Conservation (phyloP, 179 eudicot genomes). For the Beta corolliflora region DNA sequence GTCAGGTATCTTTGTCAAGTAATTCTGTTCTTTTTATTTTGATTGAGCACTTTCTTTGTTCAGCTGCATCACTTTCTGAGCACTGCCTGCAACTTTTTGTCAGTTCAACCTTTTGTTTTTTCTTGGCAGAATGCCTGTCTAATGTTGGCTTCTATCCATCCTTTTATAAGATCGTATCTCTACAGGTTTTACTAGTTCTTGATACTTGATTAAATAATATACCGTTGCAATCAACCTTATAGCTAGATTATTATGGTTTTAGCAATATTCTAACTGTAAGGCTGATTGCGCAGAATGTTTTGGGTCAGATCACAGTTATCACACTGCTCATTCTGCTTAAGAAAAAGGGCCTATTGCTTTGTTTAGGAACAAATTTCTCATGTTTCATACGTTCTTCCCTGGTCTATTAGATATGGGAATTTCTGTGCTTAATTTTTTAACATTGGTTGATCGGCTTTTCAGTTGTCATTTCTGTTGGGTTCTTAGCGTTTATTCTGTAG, state of each 20-base stretch:
- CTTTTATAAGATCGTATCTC: neutral
- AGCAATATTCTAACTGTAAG: neutral
- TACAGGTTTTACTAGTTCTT: neutral
- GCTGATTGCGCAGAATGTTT: neutral
- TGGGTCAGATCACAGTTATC: neutral
- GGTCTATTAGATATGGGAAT: neutral
- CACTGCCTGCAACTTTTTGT: neutral
- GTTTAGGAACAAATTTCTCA: neutral
- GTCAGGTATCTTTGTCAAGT: slow-evolving; percentile 60
- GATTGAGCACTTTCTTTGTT: neutral
- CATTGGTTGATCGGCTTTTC: neutral
- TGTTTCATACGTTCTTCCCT: neutral
- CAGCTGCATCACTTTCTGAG: neutral
- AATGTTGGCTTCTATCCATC: neutral
- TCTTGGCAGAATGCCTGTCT: neutral
- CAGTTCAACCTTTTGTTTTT: neutral
- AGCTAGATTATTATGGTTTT: neutral
- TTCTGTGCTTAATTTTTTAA: neutral
- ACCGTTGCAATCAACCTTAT: neutral
- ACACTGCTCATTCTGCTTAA: neutral
- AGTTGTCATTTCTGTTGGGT: slow-evolving; percentile 10
- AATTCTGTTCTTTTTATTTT: neutral
- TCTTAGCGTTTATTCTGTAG: neutral
- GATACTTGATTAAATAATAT: neutral
- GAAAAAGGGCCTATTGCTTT: neutral